These are phyloP conservation scores for Termitomyces heimii DNA, from an alignment of 768 basidiomycete species.

Conservation along the genomic window DNA sequence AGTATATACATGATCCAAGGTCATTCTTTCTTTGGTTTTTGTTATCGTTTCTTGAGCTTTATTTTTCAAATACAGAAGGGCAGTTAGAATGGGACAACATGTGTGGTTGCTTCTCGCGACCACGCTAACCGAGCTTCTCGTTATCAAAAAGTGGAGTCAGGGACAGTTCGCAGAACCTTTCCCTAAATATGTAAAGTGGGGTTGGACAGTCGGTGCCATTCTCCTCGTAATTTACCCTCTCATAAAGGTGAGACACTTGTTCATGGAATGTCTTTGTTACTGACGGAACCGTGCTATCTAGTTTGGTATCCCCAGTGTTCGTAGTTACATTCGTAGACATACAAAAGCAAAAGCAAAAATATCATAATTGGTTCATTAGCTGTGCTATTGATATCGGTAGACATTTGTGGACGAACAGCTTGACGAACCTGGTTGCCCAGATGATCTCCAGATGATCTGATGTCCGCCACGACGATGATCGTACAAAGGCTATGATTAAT, in stretches of 20 bases:
- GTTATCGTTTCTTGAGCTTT: background rate
- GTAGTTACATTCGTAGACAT: conserved; percentile 46
- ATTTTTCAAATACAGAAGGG: conserved; percentile 41
- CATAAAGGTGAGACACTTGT: conserved; percentile 44
- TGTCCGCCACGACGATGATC: background rate
- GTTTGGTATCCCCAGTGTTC: conserved; percentile 61
- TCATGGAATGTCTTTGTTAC: background rate
- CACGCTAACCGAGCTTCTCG: conserved; percentile 75
- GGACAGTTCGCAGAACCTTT: conserved; percentile 63
- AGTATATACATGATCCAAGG: conserved; percentile 81
- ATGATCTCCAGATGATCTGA: background rate
- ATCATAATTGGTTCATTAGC: conserved; percentile 14
- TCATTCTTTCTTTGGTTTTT: conserved; percentile 20
- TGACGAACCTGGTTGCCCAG: background rate
- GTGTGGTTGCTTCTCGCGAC: conserved; percentile 84
- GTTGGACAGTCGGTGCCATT: conserved; percentile 55
- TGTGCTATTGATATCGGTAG: background rate
- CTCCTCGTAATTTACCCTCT: conserved; percentile 66
- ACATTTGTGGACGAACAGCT: background rate
- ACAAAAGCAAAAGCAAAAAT: conserved; percentile 28
- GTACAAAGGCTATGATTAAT: background rate
- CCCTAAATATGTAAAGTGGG: conserved; percentile 56
- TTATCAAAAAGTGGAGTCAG: conserved; percentile 78
- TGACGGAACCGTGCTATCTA: conserved; percentile 16
- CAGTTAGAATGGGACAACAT: conserved; percentile 88